Evolutionary conservation across 306 rosid species (phyloP).

Genomic region (Ormosia semicastrata): DNA sequence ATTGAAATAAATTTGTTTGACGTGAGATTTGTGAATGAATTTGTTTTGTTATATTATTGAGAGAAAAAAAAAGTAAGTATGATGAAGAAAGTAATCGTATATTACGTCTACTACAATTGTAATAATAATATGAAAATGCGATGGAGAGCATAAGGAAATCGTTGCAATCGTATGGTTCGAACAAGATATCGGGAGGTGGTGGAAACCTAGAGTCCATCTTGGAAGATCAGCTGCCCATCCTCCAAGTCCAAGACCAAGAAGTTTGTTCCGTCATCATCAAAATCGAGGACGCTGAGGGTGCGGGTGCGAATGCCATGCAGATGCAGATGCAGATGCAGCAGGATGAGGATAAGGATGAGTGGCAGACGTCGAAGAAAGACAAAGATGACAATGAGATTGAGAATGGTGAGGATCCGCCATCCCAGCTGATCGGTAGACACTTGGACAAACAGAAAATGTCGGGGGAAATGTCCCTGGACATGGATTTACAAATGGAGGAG

Average conservation of each 20-base stretch:
- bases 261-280: not conserved
- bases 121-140: not conserved
- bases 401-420: conserved; percentile 66
- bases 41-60: too few relatives aligned
- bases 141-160: not conserved
- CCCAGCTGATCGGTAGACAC: conserved; percentile 66
- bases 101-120: too few relatives aligned
- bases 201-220: not conserved
- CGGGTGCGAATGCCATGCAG: too few relatives aligned
- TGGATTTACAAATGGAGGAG: conserved; percentile 97
- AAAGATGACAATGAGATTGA: too few relatives aligned
- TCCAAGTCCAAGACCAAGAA: too few relatives aligned
- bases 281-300: too few relatives aligned
- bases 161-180: not conserved
- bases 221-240: not conserved
- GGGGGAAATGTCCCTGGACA: conserved; percentile 68
- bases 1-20: too few relatives aligned
- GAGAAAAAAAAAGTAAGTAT: too few relatives aligned
- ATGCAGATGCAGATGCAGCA: too few relatives aligned
- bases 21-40: too few relatives aligned
- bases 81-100: too few relatives aligned
- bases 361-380: not conserved
- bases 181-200: not conserved
- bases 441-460: conserved; percentile 69
- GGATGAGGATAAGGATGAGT: not conserved